phyloP scores from a whole-genome alignment of 495 filamentous ascomycete species.

The Penicillium malachiteum region DNA sequence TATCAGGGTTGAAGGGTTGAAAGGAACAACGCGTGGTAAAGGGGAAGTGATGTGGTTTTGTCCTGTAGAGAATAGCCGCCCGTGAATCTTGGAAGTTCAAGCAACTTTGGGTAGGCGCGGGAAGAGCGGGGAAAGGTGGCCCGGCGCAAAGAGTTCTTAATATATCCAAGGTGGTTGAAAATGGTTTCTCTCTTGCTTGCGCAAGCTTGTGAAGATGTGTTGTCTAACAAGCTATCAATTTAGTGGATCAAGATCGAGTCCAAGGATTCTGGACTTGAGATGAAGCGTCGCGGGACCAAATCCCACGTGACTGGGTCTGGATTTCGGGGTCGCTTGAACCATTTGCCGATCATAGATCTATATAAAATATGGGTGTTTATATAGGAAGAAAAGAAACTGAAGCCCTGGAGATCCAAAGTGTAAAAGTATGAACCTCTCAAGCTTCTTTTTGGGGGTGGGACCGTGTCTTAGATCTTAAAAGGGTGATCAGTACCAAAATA shows the following conservation, averaged over 20 bases:
- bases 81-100: not conserved
- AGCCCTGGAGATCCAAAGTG: not conserved
- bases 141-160: not conserved
- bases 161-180: too few species aligned
- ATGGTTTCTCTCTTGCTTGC: too few species aligned
- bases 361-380: not conserved
- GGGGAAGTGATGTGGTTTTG: not conserved
- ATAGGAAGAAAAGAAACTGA: not conserved
- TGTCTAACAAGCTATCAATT: not conserved
- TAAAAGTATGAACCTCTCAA: not conserved
- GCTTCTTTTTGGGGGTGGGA: constrained; percentile 1
- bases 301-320: constrained; percentile 31
- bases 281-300: constrained; percentile 14
- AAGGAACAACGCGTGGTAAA: not conserved
- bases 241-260: not conserved
- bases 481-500: constrained; percentile 7
- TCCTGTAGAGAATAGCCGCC: not conserved
- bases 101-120: constrained; percentile 14
- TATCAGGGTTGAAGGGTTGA: too few species aligned
- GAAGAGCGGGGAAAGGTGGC: constrained; percentile 24
- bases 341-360: not conserved
- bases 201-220: not conserved
- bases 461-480: constrained; percentile 13
- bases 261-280: not conserved
- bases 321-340: constrained; percentile 6